Evolutionary conservation across 1,284 basidiomycete genomes (phyloP), one percentile per base, ranked within the genome.

Genomic region (Melanopsichium pennsylvanicum): DNA sequence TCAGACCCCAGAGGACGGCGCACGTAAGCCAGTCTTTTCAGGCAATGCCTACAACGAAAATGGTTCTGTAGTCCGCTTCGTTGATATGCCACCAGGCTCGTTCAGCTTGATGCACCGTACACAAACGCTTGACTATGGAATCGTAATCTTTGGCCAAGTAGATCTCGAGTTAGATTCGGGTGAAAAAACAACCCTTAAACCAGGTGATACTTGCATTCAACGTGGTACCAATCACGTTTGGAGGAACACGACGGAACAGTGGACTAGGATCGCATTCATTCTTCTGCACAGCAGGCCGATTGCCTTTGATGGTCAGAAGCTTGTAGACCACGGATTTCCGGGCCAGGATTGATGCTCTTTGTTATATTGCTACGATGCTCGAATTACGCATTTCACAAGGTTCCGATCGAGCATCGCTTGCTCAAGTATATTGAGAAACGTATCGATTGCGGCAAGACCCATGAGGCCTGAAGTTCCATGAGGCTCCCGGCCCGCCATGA

Each of bases 41-140:
- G 60, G 60, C 4, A 19, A 29, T 7, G 45, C 43, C 11, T 45
- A 54, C 45, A 63, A 63, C 38, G 31, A 46, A 12, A 23, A 63
- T 19, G 59, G 59, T 16, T 63, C 60, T 1, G 60, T 63, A 6
- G 40, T 63, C 1, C 54, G 60, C 6, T 50, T 63, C 16, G 60
- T 63, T 42, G 60, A 63, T 21, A 9, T 63, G 11, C 46, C 60
- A 7, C 60, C 60, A 6, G 7, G 35, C 22, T 32, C 18, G 2
- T 18, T n/a, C 21, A 51, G 45, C 18, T 54, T 54, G 1, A 57
- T 63, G 60, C 60, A 63, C 26, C 39, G 51, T 3, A 63, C 60
- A 2, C 62, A 66, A 19, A 54, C 56, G n/a, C 44, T 66, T 19
- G 62, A 66, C 23, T 66, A 66, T 33, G 62, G 62, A 12, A 60